These are phyloP conservation scores for Sporothrix luriei DNA, from an alignment of 2,329 filamentous ascomycete genomes.

Conservation along the genomic window DNA sequence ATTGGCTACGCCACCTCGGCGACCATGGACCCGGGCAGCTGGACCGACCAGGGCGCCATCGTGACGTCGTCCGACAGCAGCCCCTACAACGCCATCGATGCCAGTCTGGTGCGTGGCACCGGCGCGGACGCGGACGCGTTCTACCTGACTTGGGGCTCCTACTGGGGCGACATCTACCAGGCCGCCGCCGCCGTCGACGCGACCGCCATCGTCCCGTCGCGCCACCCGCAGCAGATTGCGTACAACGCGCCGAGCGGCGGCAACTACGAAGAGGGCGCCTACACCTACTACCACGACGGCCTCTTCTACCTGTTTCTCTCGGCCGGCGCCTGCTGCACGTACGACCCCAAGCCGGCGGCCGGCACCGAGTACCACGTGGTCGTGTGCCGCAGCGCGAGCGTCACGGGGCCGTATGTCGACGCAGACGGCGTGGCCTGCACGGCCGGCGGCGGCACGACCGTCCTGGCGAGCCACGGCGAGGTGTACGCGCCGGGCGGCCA, in stretches of 20 bases:
- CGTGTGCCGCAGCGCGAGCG: conserved; percentile 60
- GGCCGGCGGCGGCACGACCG: conserved; percentile 58
- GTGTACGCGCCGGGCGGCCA: conserved; percentile 67
- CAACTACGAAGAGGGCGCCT: conserved; percentile 57
- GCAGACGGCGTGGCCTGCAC: conserved; percentile 56
- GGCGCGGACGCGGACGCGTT: conserved; percentile 49
- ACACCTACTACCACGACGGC: conserved; percentile 56
- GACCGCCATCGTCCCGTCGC: conserved; percentile 34
- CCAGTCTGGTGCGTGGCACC: conserved; percentile 54
- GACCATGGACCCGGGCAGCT: conserved; percentile 56
- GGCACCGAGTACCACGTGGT: conserved; percentile 64
- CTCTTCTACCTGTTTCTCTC: conserved; percentile 69
- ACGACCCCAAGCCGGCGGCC: conserved; percentile 21
- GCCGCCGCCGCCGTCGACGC: conserved; percentile 53
- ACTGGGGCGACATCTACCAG: conserved; percentile 65
- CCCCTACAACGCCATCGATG: conserved; percentile 64
- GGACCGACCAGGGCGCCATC: conserved; percentile 63
- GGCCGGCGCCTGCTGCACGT: conserved; percentile 48
- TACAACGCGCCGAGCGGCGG: conserved; percentile 28
- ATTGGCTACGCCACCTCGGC: conserved; percentile 35
- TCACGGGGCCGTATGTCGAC: conserved; percentile 61
- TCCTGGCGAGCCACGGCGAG: conserved; percentile 59
- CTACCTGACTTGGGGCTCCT: conserved; percentile 48
- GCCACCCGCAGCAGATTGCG: conserved; percentile 28
- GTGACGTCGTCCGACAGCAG: conserved; percentile 46